These are phyloP conservation scores for Suillus hirtellus DNA, from an alignment of 768 basidiomycete species.

Conservation along the genomic window DNA sequence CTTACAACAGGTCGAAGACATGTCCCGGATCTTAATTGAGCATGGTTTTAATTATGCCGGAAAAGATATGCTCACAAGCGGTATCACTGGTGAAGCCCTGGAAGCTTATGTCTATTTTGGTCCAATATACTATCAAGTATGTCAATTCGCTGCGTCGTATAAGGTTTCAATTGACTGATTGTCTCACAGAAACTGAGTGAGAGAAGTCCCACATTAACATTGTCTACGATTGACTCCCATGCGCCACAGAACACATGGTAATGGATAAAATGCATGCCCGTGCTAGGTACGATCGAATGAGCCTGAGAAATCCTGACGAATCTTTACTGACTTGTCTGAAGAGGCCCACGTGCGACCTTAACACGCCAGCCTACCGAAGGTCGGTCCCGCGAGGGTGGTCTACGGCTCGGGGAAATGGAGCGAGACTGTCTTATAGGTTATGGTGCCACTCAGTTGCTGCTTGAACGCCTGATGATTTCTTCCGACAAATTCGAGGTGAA, in stretches of 20 bases:
- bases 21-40: slow-evolving; percentile 94
- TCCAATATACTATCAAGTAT: slow-evolving; percentile 95
- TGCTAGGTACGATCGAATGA: slow-evolving; percentile 61
- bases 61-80: slow-evolving; percentile 99
- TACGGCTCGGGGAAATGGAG: slow-evolving; percentile 99
- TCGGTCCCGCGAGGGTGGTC: slow-evolving; percentile 93
- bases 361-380: slow-evolving; percentile 99
- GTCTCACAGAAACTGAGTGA: slow-evolving; percentile 83
- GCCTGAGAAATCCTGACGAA: slow-evolving; percentile 15
- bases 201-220: slow-evolving; percentile 27
- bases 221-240: slow-evolving; percentile 18
- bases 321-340: slow-evolving; percentile 32
- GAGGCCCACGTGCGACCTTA: slow-evolving; percentile 93
- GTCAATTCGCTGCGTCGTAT: slow-evolving; percentile 19
- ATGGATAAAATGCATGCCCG: slow-evolving; percentile 99
- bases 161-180: slow-evolving; percentile 10
- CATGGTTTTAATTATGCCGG: slow-evolving; percentile 96
- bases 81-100: slow-evolving; percentile 94
- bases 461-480: slow-evolving; percentile 98
- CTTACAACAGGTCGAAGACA: slow-evolving; percentile 80
- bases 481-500: slow-evolving; percentile 98
- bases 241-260: slow-evolving; percentile 86
- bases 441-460: slow-evolving; percentile 94
- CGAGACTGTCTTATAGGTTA: slow-evolving; percentile 98
- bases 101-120: slow-evolving; percentile 99